These are phyloP conservation scores for Potentilla sterilis DNA, from an alignment of 306 rosid genomes.

Conservation along the genomic window DNA sequence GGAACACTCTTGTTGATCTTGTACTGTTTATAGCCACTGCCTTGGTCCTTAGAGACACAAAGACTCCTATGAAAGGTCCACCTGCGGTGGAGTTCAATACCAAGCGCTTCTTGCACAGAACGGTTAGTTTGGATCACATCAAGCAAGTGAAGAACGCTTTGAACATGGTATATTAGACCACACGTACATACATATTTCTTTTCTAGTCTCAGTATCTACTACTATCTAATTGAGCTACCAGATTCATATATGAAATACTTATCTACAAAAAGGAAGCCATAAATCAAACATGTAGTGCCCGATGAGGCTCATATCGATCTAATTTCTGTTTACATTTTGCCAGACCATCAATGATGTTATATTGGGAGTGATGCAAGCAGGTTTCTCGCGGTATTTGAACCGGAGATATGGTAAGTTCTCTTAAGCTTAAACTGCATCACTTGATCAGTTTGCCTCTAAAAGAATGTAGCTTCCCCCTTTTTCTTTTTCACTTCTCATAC, in stretches of 20 bases:
- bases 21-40: slow-evolving; percentile 32
- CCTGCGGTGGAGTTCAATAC: slow-evolving; percentile 36
- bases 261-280: not conserved
- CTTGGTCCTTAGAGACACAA: slow-evolving; percentile 45
- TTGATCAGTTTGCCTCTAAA: not conserved
- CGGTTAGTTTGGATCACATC: slow-evolving; percentile 46
- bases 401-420: slow-evolving; percentile 41
- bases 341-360: slow-evolving; percentile 67
- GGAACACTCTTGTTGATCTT: slow-evolving; percentile 49
- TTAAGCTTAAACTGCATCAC: not conserved
- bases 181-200: not conserved
- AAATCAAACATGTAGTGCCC: not conserved
- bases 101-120: slow-evolving; percentile 42
- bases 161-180: slow-evolving; percentile 37
- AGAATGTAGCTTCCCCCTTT: not conserved
- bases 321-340: not conserved
- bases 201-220: not conserved
- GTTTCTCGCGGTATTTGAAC: slow-evolving; percentile 46
- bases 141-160: slow-evolving; percentile 51
- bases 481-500: not conserved
- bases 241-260: not conserved
- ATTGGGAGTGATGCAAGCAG: slow-evolving; percentile 64
- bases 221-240: not conserved
- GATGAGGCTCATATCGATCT: not conserved
- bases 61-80: slow-evolving; percentile 52